These are phyloP conservation scores for Metarhizium rileyi DNA, from an alignment of 2,329 filamentous ascomycete species.

Conservation along the genomic window DNA sequence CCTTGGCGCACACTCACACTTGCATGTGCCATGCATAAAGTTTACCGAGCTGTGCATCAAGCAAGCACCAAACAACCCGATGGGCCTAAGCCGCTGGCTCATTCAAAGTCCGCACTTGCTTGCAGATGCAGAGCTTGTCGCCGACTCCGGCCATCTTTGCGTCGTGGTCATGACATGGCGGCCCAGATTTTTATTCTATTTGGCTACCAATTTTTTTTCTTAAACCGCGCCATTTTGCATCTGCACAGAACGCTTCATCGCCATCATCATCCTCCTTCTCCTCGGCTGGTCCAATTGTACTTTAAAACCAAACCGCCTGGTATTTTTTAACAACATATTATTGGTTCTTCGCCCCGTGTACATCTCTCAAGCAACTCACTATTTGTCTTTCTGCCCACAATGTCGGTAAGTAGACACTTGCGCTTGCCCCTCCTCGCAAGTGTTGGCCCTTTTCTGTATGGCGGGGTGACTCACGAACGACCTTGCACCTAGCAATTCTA, in stretches of 20 bases:
- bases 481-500: constrained; percentile 44
- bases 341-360: too few species aligned
- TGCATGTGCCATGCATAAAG: too few species aligned
- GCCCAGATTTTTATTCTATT: not conserved
- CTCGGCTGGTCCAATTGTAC: not conserved
- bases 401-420: constrained; percentile 7
- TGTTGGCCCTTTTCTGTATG: not conserved
- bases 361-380: not conserved
- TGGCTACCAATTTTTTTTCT: not conserved
- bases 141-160: not conserved
- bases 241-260: constrained; percentile 1
- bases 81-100: too few species aligned
- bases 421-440: not conserved
- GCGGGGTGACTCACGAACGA: constrained; percentile 19
- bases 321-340: too few species aligned
- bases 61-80: too few species aligned
- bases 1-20: too few species aligned
- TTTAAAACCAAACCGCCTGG: too few species aligned
- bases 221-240: not conserved
- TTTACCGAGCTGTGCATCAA: too few species aligned
- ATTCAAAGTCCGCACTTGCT: too few species aligned
- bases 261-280: constrained; percentile 14
- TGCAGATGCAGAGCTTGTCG: too few species aligned
- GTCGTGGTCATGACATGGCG: not conserved
- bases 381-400: not conserved